phyloP scores from a whole-genome alignment of 1,284 basidiomycete species.

The Ceratobasidium sp. region DNA sequence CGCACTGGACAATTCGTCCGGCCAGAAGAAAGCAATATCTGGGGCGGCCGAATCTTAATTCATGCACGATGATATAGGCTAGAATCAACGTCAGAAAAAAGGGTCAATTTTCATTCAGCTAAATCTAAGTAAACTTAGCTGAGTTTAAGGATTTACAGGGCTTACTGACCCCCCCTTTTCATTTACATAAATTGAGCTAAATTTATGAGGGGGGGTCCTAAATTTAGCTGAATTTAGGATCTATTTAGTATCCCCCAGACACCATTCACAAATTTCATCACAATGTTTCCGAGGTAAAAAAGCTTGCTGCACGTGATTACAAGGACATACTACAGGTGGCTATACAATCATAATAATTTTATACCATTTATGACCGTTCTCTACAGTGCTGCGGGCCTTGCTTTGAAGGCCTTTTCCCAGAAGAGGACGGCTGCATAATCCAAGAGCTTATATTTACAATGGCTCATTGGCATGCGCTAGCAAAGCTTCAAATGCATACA shows the following conservation, averaged over 20 bases:
- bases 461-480: conserved; percentile 56
- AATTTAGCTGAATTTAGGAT: too few relatives aligned
- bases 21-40: too few relatives aligned
- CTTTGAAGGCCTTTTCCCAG: conserved; percentile 57
- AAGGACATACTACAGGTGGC: conserved; percentile 50
- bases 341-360: background rate
- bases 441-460: conserved; percentile 54
- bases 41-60: too few relatives aligned
- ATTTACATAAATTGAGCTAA: too few relatives aligned
- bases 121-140: too few relatives aligned
- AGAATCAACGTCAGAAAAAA: too few relatives aligned
- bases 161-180: too few relatives aligned
- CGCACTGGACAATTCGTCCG: too few relatives aligned
- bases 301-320: conserved; percentile 49
- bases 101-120: too few relatives aligned
- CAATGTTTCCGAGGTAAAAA: conserved; percentile 48
- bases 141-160: too few relatives aligned
- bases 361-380: background rate
- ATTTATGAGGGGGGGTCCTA: too few relatives aligned
- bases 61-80: too few relatives aligned
- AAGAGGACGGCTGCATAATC: conserved; percentile 52
- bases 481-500: conserved; percentile 57
- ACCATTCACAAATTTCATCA: conserved; percentile 43
- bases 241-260: conserved; percentile 49
- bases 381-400: conserved; percentile 56